A percentile compares a stretch with the other conserved stretches of the same genome.
Evolutionary conservation across 352 stramenopile species (phyloP).

Genomic region (Phytophthora megakarya): DNA sequence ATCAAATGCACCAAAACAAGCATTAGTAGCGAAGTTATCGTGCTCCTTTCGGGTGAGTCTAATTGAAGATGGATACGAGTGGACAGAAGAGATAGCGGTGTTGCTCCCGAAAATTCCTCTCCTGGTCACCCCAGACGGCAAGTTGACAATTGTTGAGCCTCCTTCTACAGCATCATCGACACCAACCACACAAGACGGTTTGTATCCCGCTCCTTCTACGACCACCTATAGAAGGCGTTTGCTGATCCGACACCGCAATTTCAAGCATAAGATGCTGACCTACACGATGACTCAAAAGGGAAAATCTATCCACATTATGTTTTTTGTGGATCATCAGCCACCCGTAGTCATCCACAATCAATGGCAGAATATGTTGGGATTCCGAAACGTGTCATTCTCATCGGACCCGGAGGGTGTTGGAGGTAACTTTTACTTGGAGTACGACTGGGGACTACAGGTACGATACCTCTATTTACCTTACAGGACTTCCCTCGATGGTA

Average conservation of each 20-base stretch:
- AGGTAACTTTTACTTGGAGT: constrained; percentile 66
- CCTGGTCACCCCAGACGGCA: constrained; percentile 35
- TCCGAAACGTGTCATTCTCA: constrained; percentile 50
- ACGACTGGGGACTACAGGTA: constrained; percentile 66
- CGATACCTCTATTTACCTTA: neutral
- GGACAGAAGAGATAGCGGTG: constrained; percentile 54
- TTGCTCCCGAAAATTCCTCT: constrained; percentile 46
- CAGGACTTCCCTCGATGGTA: neutral
- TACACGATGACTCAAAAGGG: constrained; percentile 61
- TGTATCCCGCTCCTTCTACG: constrained; percentile 55
- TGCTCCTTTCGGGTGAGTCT: constrained; percentile 53
- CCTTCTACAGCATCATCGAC: constrained; percentile 14
- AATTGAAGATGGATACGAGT: constrained; percentile 43
- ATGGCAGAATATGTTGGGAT: constrained; percentile 53
- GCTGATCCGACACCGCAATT: constrained; percentile 55
- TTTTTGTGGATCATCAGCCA: constrained; percentile 73
- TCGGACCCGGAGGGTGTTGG: constrained; percentile 62
- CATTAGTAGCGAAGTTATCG: constrained; percentile 47
- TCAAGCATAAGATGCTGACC: constrained; percentile 71
- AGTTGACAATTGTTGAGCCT: constrained; percentile 32
- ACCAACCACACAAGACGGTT: constrained; percentile 9
- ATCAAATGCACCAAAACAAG: constrained; percentile 22
- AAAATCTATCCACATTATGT: constrained; percentile 57
- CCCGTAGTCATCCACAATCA: constrained; percentile 72
- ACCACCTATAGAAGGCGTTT: constrained; percentile 55